These are phyloP conservation scores for Podaxis carcinomalis DNA, from an alignment of 768 basidiomycete species.

Conservation along the genomic window DNA sequence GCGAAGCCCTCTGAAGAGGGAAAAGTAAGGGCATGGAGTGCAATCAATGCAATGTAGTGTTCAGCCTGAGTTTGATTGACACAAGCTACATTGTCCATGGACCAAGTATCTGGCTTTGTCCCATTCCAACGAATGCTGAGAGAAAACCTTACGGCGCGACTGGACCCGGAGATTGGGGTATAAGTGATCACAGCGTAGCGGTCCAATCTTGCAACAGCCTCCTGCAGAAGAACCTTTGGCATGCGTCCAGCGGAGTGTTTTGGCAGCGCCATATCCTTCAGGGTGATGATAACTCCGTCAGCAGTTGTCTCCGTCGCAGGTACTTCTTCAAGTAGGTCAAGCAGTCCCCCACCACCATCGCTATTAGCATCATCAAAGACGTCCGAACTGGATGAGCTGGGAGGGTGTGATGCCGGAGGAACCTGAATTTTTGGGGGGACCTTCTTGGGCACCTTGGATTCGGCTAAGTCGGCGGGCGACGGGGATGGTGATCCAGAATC, in stretches of 20 bases:
- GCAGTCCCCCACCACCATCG: constrained; percentile 56
- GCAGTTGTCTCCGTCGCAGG: constrained; percentile 53
- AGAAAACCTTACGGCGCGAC: constrained; percentile 69
- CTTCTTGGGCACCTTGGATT: neutral
- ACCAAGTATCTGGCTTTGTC: constrained; percentile 57
- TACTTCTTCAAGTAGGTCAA: constrained; percentile 68
- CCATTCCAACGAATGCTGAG: constrained; percentile 74
- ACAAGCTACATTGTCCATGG: constrained; percentile 86
- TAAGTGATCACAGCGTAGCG: constrained; percentile 75
- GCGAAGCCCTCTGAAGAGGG: constrained; percentile 62
- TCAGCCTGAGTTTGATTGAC: constrained; percentile 75
- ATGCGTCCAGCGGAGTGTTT: constrained; percentile 82
- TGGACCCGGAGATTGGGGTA: constrained; percentile 56
- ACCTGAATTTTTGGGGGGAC: neutral
- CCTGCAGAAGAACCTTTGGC: constrained; percentile 69
- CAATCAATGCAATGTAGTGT: constrained; percentile 84
- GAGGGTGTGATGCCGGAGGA: neutral
- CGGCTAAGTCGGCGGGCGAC: neutral
- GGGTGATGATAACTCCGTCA: constrained; percentile 45
- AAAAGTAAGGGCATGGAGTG: constrained; percentile 75
- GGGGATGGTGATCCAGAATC: neutral
- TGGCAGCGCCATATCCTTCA: constrained; percentile 75
- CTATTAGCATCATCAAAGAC: constrained; percentile 49
- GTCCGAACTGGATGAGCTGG: constrained; percentile 25
- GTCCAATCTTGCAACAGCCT: constrained; percentile 64